phyloP scores from a whole-genome alignment of 2,329 filamentous ascomycete genomes.

The Cladorrhinum sp. region DNA sequence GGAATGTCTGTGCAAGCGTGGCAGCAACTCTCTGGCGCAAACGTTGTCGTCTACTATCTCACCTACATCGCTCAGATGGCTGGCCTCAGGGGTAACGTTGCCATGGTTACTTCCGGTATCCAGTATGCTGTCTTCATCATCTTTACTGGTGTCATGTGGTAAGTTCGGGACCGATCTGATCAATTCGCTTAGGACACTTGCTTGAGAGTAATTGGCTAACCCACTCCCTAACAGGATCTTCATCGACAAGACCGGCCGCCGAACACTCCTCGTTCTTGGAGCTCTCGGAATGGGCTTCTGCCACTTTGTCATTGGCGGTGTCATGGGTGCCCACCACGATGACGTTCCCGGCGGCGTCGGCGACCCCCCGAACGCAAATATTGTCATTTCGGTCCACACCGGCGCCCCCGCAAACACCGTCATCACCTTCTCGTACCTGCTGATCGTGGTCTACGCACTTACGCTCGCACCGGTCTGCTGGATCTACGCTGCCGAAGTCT shows the following conservation, averaged over 20 bases:
- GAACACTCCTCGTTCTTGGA: conserved; percentile 25
- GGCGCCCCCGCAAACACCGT: conserved; percentile 57
- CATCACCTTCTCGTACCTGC: conserved; percentile 63
- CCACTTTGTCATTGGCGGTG: conserved; percentile 42
- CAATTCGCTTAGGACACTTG: not conserved
- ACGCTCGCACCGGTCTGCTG: conserved; percentile 62
- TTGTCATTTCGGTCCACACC: conserved; percentile 47
- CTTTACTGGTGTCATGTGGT: conserved; percentile 42
- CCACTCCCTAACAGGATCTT: conserved; percentile 27
- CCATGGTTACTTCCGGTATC: conserved; percentile 43
- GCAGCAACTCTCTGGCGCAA: conserved; percentile 54
- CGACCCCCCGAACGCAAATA: conserved; percentile 39
- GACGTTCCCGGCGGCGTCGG: conserved; percentile 34
- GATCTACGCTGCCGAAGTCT: conserved; percentile 65
- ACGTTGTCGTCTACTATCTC: conserved; percentile 57
- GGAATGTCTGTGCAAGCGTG: conserved; percentile 56
- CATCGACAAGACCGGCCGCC: conserved; percentile 39
- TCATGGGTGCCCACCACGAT: conserved; percentile 41
- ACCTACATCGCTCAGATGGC: conserved; percentile 61
- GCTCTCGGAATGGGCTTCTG: conserved; percentile 30
- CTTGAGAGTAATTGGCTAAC: not conserved
- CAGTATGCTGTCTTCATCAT: conserved; percentile 47
- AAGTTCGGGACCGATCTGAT: not conserved
- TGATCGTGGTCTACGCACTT: conserved; percentile 62
- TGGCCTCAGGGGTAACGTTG: conserved; percentile 45